Evolutionary conservation across 257 asterid genomes (phyloP).

Genomic region (Nicotiana tabacum): DNA sequence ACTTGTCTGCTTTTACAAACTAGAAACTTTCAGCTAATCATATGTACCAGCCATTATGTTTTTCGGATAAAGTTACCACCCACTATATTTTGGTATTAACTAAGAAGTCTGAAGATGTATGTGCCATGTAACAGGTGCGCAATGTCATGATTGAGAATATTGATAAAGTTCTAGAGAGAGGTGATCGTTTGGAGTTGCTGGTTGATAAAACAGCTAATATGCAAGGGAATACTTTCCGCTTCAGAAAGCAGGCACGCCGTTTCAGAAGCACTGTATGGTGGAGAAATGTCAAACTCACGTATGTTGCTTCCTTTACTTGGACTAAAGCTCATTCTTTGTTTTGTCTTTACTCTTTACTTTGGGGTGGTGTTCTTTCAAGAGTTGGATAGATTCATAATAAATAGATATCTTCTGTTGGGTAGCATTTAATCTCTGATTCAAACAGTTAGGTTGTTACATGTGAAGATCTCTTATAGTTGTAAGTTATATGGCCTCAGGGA

Average conservation of each 20-base stretch:
- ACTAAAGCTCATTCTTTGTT: not conserved
- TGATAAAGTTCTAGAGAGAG: conserved; percentile 93
- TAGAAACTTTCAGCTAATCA: not conserved
- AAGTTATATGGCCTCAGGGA: not conserved
- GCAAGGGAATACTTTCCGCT: conserved; percentile 95
- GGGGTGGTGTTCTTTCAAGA: not conserved
- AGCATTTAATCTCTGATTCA: not conserved
- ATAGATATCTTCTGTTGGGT: not conserved
- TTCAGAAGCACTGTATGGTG: conserved; percentile 92
- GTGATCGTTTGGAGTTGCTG: conserved; percentile 91
- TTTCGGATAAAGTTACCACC: no score
- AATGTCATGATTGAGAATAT: conserved; percentile 96
- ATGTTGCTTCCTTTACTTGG: conserved; percentile 29
- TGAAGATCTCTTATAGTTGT: not conserved
- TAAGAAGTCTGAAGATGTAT: not conserved
- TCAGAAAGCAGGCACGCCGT: conserved; percentile 97
- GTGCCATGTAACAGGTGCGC: conserved; percentile 55
- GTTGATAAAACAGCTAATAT: conserved; percentile 88
- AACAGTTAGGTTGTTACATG: not conserved
- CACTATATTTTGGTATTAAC: not conserved
- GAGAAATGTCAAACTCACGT: conserved; percentile 96
- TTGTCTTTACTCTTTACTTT: not conserved
- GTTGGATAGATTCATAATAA: not conserved
- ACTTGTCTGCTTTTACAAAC: not conserved
- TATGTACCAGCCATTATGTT: not conserved